A percentile compares a stretch with the other conserved stretches of the same genome.
These are phyloP conservation scores for Blastobotrys indianensis DNA, from an alignment of 1,139 yeast species.

Conservation along the genomic window DNA sequence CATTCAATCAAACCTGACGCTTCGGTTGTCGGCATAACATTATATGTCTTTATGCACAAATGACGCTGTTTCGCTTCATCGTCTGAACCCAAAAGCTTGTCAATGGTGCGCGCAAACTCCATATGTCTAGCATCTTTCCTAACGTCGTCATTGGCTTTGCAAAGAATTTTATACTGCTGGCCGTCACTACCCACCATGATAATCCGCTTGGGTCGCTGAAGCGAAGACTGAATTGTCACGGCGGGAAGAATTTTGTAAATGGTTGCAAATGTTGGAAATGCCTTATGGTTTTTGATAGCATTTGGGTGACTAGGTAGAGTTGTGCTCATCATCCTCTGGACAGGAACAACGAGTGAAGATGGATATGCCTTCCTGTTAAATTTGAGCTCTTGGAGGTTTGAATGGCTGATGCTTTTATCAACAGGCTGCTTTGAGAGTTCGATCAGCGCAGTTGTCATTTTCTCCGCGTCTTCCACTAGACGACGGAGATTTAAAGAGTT, in stretches of 20 bases:
- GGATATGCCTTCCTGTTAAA: slow-evolving; percentile 39
- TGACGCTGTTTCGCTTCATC: slow-evolving; percentile 69
- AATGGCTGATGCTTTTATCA: slow-evolving; percentile 1
- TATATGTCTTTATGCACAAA: slow-evolving; percentile 70
- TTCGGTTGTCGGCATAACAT: slow-evolving; percentile 84
- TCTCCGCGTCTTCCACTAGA: slow-evolving; percentile 25
- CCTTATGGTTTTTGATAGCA: slow-evolving; percentile 40
- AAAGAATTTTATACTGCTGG: slow-evolving; percentile 59
- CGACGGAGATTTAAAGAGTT: slow-evolving; percentile 2
- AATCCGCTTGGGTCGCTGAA: slow-evolving; percentile 82
- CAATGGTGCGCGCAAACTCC: slow-evolving; percentile 87
- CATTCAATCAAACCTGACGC: slow-evolving; percentile 89
- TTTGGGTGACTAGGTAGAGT: slow-evolving; percentile 50
- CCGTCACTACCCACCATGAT: slow-evolving; percentile 78
- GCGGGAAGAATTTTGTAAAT: slow-evolving; percentile 54
- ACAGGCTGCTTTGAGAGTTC: slow-evolving; percentile 8
- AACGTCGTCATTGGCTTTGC: slow-evolving; percentile 85
- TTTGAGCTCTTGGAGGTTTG: slow-evolving; percentile 2
- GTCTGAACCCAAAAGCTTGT: slow-evolving; percentile 60
- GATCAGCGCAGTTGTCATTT: slow-evolving; percentile 31
- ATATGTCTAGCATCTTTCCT: slow-evolving; percentile 92
- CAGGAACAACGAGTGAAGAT: slow-evolving; percentile 74
- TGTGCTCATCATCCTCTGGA: slow-evolving; percentile 65
- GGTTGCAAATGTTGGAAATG: slow-evolving; percentile 51
- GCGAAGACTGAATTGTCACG: slow-evolving; percentile 66